Percentiles rank a stretch among this genome's conserved stretches.
Evolutionary conservation across 1,284 basidiomycete genomes (phyloP).

Genomic region (Pascua sp.): DNA sequence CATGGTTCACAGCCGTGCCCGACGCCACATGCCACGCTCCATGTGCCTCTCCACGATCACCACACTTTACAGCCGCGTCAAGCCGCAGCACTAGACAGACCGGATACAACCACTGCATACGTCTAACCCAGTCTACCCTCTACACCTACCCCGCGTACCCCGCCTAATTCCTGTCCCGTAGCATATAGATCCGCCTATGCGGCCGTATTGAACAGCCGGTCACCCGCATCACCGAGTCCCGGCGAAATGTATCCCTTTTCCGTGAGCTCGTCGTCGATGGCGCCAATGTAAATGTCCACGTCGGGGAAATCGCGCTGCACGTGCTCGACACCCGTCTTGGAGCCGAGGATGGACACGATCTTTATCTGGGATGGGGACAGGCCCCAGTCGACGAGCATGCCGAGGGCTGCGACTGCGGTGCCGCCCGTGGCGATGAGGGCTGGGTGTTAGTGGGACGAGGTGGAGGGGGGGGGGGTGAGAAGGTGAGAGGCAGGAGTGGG

Average conservation of each 20-base stretch:
- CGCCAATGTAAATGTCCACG: constrained; percentile 84
- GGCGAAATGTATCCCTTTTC: constrained; percentile 71
- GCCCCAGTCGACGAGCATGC: constrained; percentile 84
- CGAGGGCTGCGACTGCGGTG: constrained; percentile 79
- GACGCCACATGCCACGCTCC: no score
- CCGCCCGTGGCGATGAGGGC: constrained; percentile 88
- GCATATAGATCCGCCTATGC: background rate
- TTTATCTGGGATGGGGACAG: constrained; percentile 65
- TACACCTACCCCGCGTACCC: no score
- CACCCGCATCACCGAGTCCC: constrained; percentile 77
- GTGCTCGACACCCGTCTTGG: constrained; percentile 66
- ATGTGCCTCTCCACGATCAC: no score
- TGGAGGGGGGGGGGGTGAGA: background rate
- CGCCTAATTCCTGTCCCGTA: background rate
- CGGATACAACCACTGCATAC: background rate
- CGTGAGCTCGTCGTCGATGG: constrained; percentile 70
- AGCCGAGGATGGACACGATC: constrained; percentile 77
- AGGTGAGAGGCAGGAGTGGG: background rate
- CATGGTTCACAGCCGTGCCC: no score
- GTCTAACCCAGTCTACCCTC: background rate
- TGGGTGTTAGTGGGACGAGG: constrained; percentile 12
- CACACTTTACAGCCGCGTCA: no score
- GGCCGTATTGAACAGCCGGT: constrained; percentile 18
- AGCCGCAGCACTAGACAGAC: background rate
- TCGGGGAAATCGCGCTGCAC: constrained; percentile 68